These are phyloP conservation scores for Dichotomocladium elegans DNA, from an alignment of 371 early-diverging fungal genomes.

Conservation along the genomic window DNA sequence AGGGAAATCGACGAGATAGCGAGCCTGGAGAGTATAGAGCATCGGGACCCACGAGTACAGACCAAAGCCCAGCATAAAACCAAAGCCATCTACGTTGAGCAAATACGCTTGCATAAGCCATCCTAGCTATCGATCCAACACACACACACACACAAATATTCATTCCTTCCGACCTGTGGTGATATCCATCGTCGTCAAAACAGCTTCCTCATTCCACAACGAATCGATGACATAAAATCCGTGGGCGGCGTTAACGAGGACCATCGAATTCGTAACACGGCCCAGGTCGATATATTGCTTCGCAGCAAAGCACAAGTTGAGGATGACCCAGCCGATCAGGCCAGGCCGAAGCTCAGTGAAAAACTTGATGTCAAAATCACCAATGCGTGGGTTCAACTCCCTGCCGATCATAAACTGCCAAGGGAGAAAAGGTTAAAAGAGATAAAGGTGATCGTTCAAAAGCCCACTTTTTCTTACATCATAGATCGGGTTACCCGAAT, in stretches of 20 bases:
- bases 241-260: conserved; percentile 72
- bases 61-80: conserved; percentile 91
- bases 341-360: conserved; percentile 92
- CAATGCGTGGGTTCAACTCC: conserved; percentile 85
- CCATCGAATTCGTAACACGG: conserved; percentile 75
- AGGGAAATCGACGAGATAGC: conserved; percentile 78
- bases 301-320: conserved; percentile 74
- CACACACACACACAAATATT: neutral
- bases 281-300: conserved; percentile 71
- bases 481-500: conserved; percentile 82
- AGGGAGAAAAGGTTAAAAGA: neutral
- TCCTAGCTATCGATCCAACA: too few relatives aligned
- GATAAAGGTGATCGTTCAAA: neutral
- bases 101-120: neutral
- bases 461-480: conserved; percentile 50
- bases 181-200: conserved; percentile 94
- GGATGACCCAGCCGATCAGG: conserved; percentile 77
- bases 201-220: conserved; percentile 74
- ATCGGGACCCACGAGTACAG: conserved; percentile 91
- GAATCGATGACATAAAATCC: conserved; percentile 84
- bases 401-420: conserved; percentile 74
- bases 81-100: conserved; percentile 83
- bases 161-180: conserved; percentile 46
- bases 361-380: conserved; percentile 88
- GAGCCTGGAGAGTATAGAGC: conserved; percentile 85